These are phyloP conservation scores for Alnus rubra DNA, from an alignment of 306 rosid species.

Conservation along the genomic window DNA sequence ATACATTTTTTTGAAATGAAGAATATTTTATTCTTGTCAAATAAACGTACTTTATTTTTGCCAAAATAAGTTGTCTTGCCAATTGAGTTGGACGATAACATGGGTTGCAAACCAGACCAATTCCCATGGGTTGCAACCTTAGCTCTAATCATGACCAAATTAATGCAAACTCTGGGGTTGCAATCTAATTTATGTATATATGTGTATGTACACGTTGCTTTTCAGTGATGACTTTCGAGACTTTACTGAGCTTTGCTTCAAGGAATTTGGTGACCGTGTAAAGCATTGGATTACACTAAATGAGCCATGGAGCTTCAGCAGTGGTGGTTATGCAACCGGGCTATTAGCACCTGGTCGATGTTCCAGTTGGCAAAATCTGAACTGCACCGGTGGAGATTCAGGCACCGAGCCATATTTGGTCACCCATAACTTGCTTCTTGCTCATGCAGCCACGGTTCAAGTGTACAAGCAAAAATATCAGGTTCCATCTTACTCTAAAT, in stretches of 20 bases:
- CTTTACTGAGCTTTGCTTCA: constrained; percentile 62
- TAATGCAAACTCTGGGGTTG: background rate
- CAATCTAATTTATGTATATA: background rate
- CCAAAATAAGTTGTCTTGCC: no score
- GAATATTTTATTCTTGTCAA: no score
- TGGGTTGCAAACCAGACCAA: no score
- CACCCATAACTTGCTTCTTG: constrained; percentile 56
- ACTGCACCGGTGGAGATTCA: constrained; percentile 64
- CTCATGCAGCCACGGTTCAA: constrained; percentile 62
- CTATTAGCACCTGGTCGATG: constrained; percentile 61
- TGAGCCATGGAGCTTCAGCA: constrained; percentile 50
- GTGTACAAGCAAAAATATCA: constrained; percentile 55
- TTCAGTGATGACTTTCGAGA: constrained; percentile 48
- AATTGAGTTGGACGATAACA: no score
- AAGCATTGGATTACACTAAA: constrained; percentile 72
- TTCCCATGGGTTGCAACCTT: no score
- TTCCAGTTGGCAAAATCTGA: constrained; percentile 47
- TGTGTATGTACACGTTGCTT: background rate
- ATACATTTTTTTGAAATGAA: no score
- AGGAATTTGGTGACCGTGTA: constrained; percentile 66
- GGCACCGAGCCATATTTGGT: constrained; percentile 65
- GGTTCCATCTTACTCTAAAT: constrained; percentile 24
- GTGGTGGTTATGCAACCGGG: constrained; percentile 49
- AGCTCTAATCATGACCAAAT: background rate
- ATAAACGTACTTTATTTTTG: no score